These are phyloP conservation scores for Flaveria robusta DNA, from an alignment of 129 eudicot genomes.

Conservation along the genomic window DNA sequence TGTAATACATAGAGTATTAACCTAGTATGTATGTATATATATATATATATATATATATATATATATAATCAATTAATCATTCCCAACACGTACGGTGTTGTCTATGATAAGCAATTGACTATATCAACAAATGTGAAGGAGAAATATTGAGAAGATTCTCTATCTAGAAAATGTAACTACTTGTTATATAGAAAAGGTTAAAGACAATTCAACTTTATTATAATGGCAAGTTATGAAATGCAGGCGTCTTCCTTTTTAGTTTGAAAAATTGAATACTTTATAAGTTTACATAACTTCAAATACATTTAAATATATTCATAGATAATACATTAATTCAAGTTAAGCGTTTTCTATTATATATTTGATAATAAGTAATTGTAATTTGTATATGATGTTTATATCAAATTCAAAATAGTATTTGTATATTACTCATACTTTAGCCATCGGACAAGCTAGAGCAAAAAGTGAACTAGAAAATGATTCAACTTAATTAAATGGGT, in stretches of 20 bases:
- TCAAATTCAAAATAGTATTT: no score
- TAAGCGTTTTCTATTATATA: no score
- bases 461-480: no score
- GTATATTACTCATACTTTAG: no score
- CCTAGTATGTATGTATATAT: no score
- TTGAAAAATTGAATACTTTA: not conserved
- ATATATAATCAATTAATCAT: not conserved
- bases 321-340: no score
- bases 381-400: no score
- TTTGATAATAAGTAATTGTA: no score
- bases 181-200: not conserved
- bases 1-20: no score
- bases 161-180: not conserved
- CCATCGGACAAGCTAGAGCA: no score
- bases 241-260: not conserved
- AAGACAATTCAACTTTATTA: not conserved
- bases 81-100: not conserved
- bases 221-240: not conserved
- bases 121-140: not conserved
- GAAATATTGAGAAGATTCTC: not conserved
- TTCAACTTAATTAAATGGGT: no score
- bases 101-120: conserved; percentile 4
- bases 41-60: not conserved
- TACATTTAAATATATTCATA: no score
- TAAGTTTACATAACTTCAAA: not conserved